These are phyloP conservation scores for Hypoxylon sp. DNA, from an alignment of 2,329 filamentous ascomycete genomes.

Conservation along the genomic window DNA sequence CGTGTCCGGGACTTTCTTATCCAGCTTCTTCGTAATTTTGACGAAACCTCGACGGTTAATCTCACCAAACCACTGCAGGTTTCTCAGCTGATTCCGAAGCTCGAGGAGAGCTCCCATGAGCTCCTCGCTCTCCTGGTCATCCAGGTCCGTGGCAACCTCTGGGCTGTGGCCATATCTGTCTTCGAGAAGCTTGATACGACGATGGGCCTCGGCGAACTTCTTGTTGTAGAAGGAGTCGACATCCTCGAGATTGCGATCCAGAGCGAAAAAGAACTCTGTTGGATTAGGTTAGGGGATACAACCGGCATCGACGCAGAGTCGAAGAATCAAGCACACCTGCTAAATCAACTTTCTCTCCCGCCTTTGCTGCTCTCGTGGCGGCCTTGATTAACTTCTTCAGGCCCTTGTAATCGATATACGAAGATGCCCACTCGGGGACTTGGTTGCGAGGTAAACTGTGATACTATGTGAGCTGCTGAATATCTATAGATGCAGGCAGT, in stretches of 20 bases:
- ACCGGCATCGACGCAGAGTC: constrained; percentile 48
- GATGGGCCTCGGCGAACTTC: constrained; percentile 84
- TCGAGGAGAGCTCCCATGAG: constrained; percentile 90
- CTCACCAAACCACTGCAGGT: constrained; percentile 97
- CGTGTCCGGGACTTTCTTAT: constrained; percentile 86
- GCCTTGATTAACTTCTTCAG: constrained; percentile 96
- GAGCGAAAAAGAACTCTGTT: constrained; percentile 93
- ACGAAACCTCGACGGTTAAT: constrained; percentile 94
- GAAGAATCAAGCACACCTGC: constrained; percentile 73
- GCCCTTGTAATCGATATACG: constrained; percentile 89
- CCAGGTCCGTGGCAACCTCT: constrained; percentile 75
- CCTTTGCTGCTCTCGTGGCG: constrained; percentile 69
- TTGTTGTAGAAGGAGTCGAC: constrained; percentile 98
- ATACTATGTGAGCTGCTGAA: constrained; percentile 31
- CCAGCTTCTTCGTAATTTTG: constrained; percentile 98
- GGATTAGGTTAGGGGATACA: constrained; percentile 50
- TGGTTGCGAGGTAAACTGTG: constrained; percentile 77
- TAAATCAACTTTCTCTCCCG: constrained; percentile 82
- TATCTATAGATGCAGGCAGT: too few species aligned
- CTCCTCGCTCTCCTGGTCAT: constrained; percentile 90
- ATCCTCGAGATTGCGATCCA: constrained; percentile 97
- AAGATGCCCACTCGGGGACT: constrained; percentile 85
- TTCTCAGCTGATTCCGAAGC: constrained; percentile 84
- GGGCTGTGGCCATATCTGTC: constrained; percentile 83
- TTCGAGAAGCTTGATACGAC: constrained; percentile 85